Evolutionary conservation across 371 early-diverging fungal genomes (phyloP), one percentile per base, ranked within the genome.

Genomic region (Homolaphlyctis polyrhiza): DNA sequence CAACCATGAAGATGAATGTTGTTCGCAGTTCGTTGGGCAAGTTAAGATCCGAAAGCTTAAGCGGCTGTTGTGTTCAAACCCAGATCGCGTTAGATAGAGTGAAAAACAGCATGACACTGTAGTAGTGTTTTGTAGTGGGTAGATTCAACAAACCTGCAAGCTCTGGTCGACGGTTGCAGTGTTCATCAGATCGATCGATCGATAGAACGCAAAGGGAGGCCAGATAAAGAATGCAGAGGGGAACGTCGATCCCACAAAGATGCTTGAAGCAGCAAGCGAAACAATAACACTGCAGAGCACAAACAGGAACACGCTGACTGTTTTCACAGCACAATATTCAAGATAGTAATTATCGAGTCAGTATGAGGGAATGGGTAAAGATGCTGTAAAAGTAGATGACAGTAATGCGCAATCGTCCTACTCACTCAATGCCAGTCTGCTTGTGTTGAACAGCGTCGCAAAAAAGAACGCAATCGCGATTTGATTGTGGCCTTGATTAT

Each of bases 161-260:
- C 21, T 55, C 28, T 14, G 8, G n/a, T 5, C 2, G 35, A 8
- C 27, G 5, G 55, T 30, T 35, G 55, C 55, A 18, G 3, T 60
- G 54, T 70, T 66, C 39, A 68, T 27, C 8, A 65, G 33, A 1
- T 52, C 50, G 27, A 73, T 52, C 14, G 57, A 52, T 32, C 71
- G 65, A 67, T 84, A 89, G 71, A 88, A 88, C 8, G 88, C 89
- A 67, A 89, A 89, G 1, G 87, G 85, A 0, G 90, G 88, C 89
- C 89, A 90, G 50, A 87, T 66, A 66, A 84, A 82, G 70, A 78
- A 85, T 1, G 73, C 80, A 1, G 73, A 6, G 3, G 78, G 72
- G 33, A 67, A 35, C 27, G 35, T 6, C 13, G 4, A 23, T 29
- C 36, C 63, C 52, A 28, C 61, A 50, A 78, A 83, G 35, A 87